A percentile compares a stretch with the other conserved stretches of the same genome.
Evolutionary conservation across 2,329 filamentous ascomycete genomes (phyloP).

Genomic region (Aspergillus japonicus): DNA sequence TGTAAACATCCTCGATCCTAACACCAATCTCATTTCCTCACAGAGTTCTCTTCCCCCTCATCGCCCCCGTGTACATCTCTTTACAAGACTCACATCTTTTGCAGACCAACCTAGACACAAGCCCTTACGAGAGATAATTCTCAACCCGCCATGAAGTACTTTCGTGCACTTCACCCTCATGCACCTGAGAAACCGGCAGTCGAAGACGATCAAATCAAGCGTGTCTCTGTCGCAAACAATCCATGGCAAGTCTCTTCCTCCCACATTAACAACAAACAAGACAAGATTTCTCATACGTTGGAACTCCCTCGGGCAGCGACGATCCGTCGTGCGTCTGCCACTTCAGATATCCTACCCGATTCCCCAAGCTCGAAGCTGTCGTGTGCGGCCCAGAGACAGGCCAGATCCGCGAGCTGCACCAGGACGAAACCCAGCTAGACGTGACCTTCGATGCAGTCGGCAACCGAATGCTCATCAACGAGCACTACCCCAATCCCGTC

Average conservation of each 20-base stretch:
- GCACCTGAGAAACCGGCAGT: neutral
- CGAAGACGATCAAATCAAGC: neutral
- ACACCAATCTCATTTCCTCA: neutral
- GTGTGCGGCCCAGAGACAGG: slow-evolving; percentile 16
- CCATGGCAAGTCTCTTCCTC: slow-evolving; percentile 11
- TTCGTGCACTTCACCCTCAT: neutral
- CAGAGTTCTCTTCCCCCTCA: neutral
- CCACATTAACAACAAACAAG: neutral
- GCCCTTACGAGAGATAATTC: neutral
- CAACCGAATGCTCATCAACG: slow-evolving; percentile 22
- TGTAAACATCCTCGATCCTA: neutral
- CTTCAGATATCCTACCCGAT: slow-evolving; percentile 11
- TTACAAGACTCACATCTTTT: neutral
- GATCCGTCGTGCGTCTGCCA: slow-evolving; percentile 26
- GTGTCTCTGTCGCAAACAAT: slow-evolving; percentile 2
- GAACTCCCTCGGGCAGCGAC: slow-evolving; percentile 14
- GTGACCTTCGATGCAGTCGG: slow-evolving; percentile 25
- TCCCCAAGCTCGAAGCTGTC: slow-evolving; percentile 17
- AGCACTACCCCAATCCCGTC: slow-evolving; percentile 18
- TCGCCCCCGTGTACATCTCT: neutral
- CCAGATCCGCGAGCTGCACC: slow-evolving; percentile 19
- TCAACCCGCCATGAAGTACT: neutral
- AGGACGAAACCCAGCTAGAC: slow-evolving; percentile 23
- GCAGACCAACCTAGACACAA: neutral
- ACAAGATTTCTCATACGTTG: neutral